Base-by-base conservation (phyloP, 2,329 filamentous ascomycete species). In the Trichoderma aggressivum region DNA sequence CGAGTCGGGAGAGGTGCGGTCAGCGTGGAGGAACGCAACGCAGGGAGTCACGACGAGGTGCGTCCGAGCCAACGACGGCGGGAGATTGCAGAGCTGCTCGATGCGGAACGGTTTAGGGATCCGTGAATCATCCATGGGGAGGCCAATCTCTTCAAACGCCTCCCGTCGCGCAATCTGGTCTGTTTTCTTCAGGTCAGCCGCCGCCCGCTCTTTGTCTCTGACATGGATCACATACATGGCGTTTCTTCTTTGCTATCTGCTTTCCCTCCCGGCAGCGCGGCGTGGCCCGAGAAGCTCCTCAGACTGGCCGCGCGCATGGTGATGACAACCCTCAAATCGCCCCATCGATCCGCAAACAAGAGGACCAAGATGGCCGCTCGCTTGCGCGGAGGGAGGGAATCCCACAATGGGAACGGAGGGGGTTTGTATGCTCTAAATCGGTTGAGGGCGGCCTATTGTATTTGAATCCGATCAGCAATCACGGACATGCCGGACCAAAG, bases 101-200 rank as follows among this genome's bases (percentile, higher is more conserved):
- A 98, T 91, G 69, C 86, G 86, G 82, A 97, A 98, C 1, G 93
- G 93, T 14, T 85, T 83, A 2, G 93, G 93, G 34, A 97, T 86
- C 72, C 88, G 88, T 71, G 79, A 76, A 77, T 94, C 89, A 75
- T 90, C 86, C 77, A 91, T 86, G 1, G 95, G 93, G 3, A 98
- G 89, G 1, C 95, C 95, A 74, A 98, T 97, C 80, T 98, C 95
- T 80, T 98, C 95, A 80, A 88, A 92, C 1, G 95, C 94, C 84
- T 98, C 95, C 74, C 95, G 89, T 26, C 95, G 89, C 10, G 95
- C 94, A 65, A 94, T 97, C 77, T 94, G 88, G 80, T 93, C 93
- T 82, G 85, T 1, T 84, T 32, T 1, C 84, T 32, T 4, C 53
- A 39, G 3, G 24, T 34, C 30, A 66, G 64, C n/a, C 50, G 10